Percentiles rank a stretch among this genome's conserved stretches.
These are phyloP conservation scores for Talaromyces sp. DNA, from an alignment of 2,329 filamentous ascomycete species.

Conservation along the genomic window DNA sequence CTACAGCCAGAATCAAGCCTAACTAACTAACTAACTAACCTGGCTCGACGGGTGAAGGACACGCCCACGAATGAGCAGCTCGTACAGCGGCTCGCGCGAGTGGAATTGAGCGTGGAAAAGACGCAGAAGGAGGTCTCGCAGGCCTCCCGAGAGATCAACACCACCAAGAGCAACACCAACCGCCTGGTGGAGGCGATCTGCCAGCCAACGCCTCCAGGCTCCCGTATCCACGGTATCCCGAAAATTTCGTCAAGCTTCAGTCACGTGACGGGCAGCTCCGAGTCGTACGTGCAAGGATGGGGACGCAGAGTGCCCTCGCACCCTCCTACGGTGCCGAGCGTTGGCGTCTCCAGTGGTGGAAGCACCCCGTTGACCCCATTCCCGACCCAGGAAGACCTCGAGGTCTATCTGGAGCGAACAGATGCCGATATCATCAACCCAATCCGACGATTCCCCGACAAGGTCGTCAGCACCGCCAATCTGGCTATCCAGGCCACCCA, in stretches of 20 bases:
- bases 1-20: neutral
- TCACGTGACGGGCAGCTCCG: neutral
- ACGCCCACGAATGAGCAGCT: neutral
- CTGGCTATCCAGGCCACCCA: neutral
- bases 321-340: neutral
- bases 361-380: neutral
- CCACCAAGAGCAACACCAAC: constrained; percentile 8
- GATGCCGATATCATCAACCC: neutral
- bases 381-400: neutral
- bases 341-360: neutral
- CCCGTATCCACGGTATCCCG: neutral
- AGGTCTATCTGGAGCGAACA: constrained; percentile 8
- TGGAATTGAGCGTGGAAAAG: constrained; percentile 7
- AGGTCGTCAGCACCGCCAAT: neutral
- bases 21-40: too few species aligned
- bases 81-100: neutral
- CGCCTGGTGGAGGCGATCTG: neutral
- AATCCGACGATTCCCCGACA: neutral
- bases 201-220: neutral
- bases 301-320: neutral
- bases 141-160: neutral
- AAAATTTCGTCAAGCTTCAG: neutral
- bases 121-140: constrained; percentile 6
- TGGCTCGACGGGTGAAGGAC: neutral
- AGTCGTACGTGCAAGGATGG: neutral